Evolutionary conservation across 2,329 filamentous ascomycete species (phyloP), one percentile per base, ranked within the genome.

Genomic region (Colletotrichum truncatum): DNA sequence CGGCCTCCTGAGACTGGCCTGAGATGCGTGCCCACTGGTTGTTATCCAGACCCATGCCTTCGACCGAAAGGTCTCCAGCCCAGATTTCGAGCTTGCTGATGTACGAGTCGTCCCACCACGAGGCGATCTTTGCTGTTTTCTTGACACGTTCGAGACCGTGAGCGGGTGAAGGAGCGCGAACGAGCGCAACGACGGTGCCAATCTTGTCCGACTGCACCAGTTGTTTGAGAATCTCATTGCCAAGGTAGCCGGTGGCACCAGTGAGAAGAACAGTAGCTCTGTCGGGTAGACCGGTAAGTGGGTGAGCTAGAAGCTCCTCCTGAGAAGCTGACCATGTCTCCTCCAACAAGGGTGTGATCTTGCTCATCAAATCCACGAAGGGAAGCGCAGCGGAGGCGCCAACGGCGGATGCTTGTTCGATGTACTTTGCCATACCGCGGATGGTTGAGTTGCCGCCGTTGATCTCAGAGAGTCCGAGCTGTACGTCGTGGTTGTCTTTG

Each of bases 371-470:
- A 16, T 41, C 23, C 11, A 56, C 38, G 34, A 45, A 21, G 2
- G 53, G 34, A 39, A 56, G 34, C 5, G 53, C 26, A 7, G 26
- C 26, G 2, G 53, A 41, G 12, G 39, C 14, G 23, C 38, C 39
- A n/a, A 39, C 38, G n/a, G 36, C 39, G 12, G 21, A 18, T 16
- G 34, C 53, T 30, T 26, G 39, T 26, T 41, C 53, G 36, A 71
- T 64, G 26, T 58, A 57, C 5, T 62, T 49, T 6, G 68, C 67
- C 61, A 70, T 65, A 21, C 65, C 66, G 8, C 34, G 51, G 48
- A 70, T 58, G 2, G 66, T 69, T 5, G 68, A 66, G n/a, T 67
- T 64, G 59, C 65, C 70, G 18, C 68, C 68, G 51, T 68, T 71
- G 25, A 70, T 57, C 12, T 67, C 56, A 3, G 68, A 67, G 14